Evolutionary conservation across 495 filamentous ascomycete genomes (phyloP).

Genomic region (Sordaria brevicollis): DNA sequence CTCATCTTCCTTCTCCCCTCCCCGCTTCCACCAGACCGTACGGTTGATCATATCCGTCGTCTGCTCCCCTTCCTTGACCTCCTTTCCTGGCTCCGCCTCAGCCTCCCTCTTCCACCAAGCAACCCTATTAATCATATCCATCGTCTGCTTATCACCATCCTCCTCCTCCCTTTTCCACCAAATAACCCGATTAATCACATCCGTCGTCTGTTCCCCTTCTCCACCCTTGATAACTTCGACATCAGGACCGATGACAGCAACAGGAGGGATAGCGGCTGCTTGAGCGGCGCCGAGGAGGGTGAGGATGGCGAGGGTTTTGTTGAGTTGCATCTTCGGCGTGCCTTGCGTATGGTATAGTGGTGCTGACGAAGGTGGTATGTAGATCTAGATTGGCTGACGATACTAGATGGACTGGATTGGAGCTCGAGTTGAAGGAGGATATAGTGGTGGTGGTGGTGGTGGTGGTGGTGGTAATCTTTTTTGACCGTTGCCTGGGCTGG

Average conservation of each 20-base stretch:
- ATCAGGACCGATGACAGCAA: too few species aligned
- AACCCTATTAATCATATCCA: neutral
- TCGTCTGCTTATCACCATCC: neutral
- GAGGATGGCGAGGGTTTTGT: neutral
- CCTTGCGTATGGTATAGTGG: too few species aligned
- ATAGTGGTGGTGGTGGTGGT: neutral
- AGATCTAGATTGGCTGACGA: too few species aligned
- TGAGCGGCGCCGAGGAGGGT: neutral
- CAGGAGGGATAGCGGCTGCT: neutral
- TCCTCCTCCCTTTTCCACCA: neutral
- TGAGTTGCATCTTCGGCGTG: neutral
- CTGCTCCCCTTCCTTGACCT: neutral
- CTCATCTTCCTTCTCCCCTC: too few species aligned
- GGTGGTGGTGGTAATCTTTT: neutral
- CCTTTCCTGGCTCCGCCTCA: too few species aligned
- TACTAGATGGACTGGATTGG: neutral
- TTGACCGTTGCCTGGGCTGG: neutral
- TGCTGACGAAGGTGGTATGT: neutral
- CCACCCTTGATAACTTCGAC: too few species aligned
- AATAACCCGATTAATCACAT: neutral
- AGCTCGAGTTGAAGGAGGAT: neutral
- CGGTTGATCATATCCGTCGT: neutral
- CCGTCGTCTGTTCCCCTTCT: neutral
- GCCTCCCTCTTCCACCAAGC: too few species aligned
- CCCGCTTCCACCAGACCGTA: too few species aligned